Conservation (phyloP, 2,329 filamentous ascomycete species). For the Leptographium lundbergii region DNA sequence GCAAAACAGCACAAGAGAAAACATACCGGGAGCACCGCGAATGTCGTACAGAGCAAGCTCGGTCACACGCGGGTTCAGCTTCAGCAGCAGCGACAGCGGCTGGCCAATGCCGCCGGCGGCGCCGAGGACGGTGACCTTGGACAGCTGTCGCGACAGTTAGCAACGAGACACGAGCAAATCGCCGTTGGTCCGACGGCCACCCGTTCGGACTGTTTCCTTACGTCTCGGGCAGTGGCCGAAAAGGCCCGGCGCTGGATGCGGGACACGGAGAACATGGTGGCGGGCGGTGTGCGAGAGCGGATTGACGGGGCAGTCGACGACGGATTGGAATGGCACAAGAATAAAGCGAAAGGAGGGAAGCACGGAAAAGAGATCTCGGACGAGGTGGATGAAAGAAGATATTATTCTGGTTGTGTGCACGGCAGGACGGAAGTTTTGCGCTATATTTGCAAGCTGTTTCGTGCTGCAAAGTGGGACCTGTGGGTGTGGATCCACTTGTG, state of each 20-base stretch:
- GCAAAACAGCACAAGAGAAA: background rate
- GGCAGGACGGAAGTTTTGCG: constrained; percentile 5
- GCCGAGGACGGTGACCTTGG: constrained; percentile 96
- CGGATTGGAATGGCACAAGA: no score
- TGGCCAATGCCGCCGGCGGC: constrained; percentile 97
- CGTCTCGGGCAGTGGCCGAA: constrained; percentile 66
- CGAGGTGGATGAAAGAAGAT: constrained; percentile 6
- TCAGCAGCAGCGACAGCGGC: constrained; percentile 91
- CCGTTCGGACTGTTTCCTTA: constrained; percentile 28
- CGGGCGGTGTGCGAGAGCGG: background rate
- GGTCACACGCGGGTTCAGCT: constrained; percentile 91
- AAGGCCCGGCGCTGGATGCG: constrained; percentile 66
- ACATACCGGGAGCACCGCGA: constrained; percentile 78
- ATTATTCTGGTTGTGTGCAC: background rate
- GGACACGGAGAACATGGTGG: constrained; percentile 59
- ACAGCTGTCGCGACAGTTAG: constrained; percentile 46
- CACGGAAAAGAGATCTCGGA: background rate
- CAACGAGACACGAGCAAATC: constrained; percentile 7
- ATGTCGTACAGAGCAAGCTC: constrained; percentile 98
- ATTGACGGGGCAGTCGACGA: background rate
- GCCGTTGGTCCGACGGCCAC: constrained; percentile 7
- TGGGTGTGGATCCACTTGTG: background rate
- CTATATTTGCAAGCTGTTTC: constrained; percentile 5
- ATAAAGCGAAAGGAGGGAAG: no score
- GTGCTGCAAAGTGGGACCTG: background rate